Conservation (phyloP, 192 early-diverging fungal genomes). For the Cetraspora pellucida region DNA sequence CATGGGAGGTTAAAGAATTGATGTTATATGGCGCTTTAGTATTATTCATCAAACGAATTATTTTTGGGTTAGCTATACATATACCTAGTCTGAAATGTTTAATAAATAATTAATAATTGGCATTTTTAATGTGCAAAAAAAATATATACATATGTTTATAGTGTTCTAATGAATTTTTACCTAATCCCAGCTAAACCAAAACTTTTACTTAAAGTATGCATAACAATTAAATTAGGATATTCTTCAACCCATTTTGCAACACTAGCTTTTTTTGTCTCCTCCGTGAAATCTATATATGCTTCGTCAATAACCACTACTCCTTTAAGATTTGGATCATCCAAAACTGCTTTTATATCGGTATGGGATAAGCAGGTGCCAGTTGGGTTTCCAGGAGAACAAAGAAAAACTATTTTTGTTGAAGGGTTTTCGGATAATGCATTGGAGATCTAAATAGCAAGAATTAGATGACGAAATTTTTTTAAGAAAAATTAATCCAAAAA, state of each 20-base stretch:
- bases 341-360: slow-evolving; percentile 65
- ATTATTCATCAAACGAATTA: slow-evolving; percentile 92
- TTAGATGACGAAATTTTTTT: background rate
- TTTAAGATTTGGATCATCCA: slow-evolving; percentile 68
- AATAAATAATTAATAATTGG: background rate
- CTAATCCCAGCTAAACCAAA: slow-evolving; percentile 98
- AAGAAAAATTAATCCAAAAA: slow-evolving; percentile 1
- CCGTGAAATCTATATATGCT: slow-evolving; percentile 97
- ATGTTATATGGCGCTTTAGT: slow-evolving; percentile 99
- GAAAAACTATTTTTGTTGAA: slow-evolving; percentile 86
- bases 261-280: slow-evolving; percentile 60
- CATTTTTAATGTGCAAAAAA: background rate
- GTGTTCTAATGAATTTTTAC: slow-evolving; percentile 41
- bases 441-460: slow-evolving; percentile 53
- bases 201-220: slow-evolving; percentile 97
- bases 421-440: slow-evolving; percentile 67
- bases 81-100: slow-evolving; percentile 72
- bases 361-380: slow-evolving; percentile 83
- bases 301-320: slow-evolving; percentile 98
- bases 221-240: slow-evolving; percentile 94
- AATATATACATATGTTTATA: background rate
- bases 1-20: slow-evolving; percentile 78
- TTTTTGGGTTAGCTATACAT: slow-evolving; percentile 73
- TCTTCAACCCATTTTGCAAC: slow-evolving; percentile 75
- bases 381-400: slow-evolving; percentile 99